Percentiles rank a stretch among this genome's conserved stretches.
Evolutionary conservation across 2,329 filamentous ascomycete genomes (phyloP).

Genomic region (Colletotrichum nymphaeae): DNA sequence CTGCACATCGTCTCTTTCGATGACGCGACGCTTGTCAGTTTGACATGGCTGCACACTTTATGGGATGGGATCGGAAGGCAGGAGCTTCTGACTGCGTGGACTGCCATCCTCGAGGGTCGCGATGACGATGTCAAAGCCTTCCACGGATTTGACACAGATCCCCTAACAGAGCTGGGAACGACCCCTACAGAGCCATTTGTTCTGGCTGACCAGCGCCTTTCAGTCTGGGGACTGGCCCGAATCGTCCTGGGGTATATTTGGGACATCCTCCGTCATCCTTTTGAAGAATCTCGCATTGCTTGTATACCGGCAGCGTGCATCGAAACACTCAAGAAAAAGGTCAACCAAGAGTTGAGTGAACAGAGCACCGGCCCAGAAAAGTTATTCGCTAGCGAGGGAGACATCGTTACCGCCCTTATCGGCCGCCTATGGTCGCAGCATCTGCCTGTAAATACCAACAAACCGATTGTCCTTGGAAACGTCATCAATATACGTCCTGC

Average conservation of each 20-base stretch:
- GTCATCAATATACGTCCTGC: background rate
- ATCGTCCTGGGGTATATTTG: background rate
- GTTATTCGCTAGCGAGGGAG: conserved; percentile 56
- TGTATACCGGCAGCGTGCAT: background rate
- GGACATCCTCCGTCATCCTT: background rate
- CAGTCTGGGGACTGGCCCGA: background rate
- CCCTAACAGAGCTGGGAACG: conserved; percentile 38
- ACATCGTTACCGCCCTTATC: conserved; percentile 55
- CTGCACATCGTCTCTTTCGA: conserved; percentile 59
- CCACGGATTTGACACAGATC: conserved; percentile 47
- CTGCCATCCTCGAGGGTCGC: conserved; percentile 52
- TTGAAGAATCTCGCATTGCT: background rate
- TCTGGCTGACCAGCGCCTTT: background rate
- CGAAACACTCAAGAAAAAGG: conserved; percentile 40
- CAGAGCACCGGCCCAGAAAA: conserved; percentile 2
- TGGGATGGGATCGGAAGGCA: conserved; percentile 57
- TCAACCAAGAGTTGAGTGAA: background rate
- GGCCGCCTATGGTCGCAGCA: conserved; percentile 35
- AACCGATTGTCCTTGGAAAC: conserved; percentile 38
- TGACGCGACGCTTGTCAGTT: conserved; percentile 59
- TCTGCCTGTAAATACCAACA: conserved; percentile 32
- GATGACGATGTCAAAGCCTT: conserved; percentile 52
- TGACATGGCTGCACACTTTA: conserved; percentile 58
- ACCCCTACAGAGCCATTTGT: background rate
- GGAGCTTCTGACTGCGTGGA: conserved; percentile 58